These are phyloP conservation scores for Leccinum subtestaceum DNA, from an alignment of 768 basidiomycete genomes.

Conservation along the genomic window DNA sequence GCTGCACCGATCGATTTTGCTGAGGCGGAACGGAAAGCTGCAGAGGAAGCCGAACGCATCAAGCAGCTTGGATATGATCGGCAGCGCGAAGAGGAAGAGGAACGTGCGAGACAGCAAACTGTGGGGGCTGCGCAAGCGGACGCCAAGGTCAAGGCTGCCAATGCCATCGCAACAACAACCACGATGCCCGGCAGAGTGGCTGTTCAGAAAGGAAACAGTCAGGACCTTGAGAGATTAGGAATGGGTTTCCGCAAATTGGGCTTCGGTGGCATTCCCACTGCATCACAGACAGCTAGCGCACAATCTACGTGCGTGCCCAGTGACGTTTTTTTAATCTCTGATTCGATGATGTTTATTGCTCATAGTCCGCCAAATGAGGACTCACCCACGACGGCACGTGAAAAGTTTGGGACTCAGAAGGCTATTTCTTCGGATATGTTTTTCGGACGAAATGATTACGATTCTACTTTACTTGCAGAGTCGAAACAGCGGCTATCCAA, in stretches of 20 bases:
- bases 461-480: conserved; percentile 65
- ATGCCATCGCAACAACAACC: conserved; percentile 23
- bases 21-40: conserved; percentile 86
- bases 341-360: not conserved
- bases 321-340: not conserved
- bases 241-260: conserved; percentile 79
- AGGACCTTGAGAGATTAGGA: conserved; percentile 55
- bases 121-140: conserved; percentile 39
- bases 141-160: conserved; percentile 31
- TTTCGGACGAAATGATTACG: conserved; percentile 88
- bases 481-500: conserved; percentile 77
- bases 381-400: conserved; percentile 75
- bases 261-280: conserved; percentile 76
- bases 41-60: conserved; percentile 89
- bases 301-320: conserved; percentile 34
- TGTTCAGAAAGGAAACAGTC: conserved; percentile 40
- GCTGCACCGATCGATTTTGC: conserved; percentile 85
- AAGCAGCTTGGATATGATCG: conserved; percentile 91
- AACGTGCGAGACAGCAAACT: conserved; percentile 62
- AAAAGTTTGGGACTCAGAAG: conserved; percentile 90
- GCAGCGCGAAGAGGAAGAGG: conserved; percentile 80
- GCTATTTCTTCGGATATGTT: conserved; percentile 98
- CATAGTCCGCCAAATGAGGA: conserved; percentile 44
- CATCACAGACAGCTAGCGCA: conserved; percentile 51
- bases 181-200: conserved; percentile 29